Conservation (phyloP, 148 eudicot species). For the Fallopia convolvulus region DNA sequence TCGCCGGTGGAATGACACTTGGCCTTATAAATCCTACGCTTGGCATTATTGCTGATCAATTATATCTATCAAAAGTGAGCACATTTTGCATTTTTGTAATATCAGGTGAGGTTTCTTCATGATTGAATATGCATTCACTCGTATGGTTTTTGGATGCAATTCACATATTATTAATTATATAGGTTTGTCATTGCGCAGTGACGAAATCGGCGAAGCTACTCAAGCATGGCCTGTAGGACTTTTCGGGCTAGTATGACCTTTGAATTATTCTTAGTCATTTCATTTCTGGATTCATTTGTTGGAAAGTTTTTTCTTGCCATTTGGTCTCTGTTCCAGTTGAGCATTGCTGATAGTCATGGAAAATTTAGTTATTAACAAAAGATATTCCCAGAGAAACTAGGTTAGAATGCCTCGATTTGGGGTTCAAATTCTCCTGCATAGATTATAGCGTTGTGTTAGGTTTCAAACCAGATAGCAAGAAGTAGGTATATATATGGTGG, state of each 20-base stretch:
- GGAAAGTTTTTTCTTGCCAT: slow-evolving; percentile 1
- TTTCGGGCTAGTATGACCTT: slow-evolving; percentile 69
- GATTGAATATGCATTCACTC: background rate
- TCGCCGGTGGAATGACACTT: slow-evolving; percentile 58
- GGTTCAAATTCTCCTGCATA: background rate
- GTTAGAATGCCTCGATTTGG: background rate
- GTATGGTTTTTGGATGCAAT: slow-evolving; percentile 5
- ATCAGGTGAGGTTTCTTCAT: slow-evolving; percentile 47
- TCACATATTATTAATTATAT: slow-evolving; percentile 16
- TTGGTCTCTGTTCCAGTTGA: slow-evolving; percentile 1
- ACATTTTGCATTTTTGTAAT: slow-evolving; percentile 75
- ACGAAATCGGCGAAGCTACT: slow-evolving; percentile 74
- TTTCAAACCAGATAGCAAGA: background rate
- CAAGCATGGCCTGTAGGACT: slow-evolving; percentile 93
- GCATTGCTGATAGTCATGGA: background rate
- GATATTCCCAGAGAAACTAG: background rate
- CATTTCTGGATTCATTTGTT: slow-evolving; percentile 4
- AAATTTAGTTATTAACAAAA: background rate
- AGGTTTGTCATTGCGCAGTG: slow-evolving; percentile 87
- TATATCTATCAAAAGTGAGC: slow-evolving; percentile 67
- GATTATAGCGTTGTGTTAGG: background rate
- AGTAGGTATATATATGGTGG: background rate
- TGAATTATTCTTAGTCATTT: background rate
- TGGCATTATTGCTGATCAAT: slow-evolving; percentile 72
- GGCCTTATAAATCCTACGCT: slow-evolving; percentile 77